Percentiles rank a stretch among this genome's conserved stretches.
Evolutionary conservation across 2,329 filamentous ascomycete species (phyloP).

Genomic region (Fusarium domesticum): DNA sequence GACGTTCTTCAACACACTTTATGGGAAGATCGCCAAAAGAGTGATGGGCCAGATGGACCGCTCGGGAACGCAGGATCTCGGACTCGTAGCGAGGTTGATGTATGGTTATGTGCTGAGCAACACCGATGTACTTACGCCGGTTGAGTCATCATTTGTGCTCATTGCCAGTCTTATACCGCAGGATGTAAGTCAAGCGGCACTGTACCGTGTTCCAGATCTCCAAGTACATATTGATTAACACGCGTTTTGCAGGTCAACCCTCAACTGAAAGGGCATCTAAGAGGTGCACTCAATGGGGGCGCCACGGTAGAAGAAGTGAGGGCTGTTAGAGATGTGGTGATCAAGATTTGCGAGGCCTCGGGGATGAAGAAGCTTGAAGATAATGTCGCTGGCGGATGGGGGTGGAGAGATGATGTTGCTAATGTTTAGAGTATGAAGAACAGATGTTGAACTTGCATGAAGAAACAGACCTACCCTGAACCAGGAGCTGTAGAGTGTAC

Average conservation of each 20-base stretch:
- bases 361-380: slow-evolving; percentile 22
- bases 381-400: slow-evolving; percentile 24
- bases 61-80: slow-evolving; percentile 26
- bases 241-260: slow-evolving; percentile 23
- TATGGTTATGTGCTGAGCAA: slow-evolving; percentile 29
- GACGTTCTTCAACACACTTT: slow-evolving; percentile 23
- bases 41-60: slow-evolving; percentile 28
- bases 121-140: slow-evolving; percentile 23
- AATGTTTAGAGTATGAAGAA: slow-evolving; percentile 14
- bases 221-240: slow-evolving; percentile 1
- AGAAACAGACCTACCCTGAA: too few relatives aligned
- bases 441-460: background rate
- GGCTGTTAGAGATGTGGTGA: slow-evolving; percentile 25
- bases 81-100: slow-evolving; percentile 24
- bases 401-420: slow-evolving; percentile 28
- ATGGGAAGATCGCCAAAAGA: slow-evolving; percentile 26
- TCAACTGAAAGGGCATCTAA: slow-evolving; percentile 27
- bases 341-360: slow-evolving; percentile 27
- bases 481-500: too few relatives aligned
- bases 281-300: slow-evolving; percentile 27
- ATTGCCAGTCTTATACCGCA: slow-evolving; percentile 30
- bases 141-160: slow-evolving; percentile 27
- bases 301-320: slow-evolving; percentile 27
- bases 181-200: slow-evolving; percentile 27
- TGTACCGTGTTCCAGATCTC: background rate